A percentile compares a stretch with the other conserved stretches of the same genome.
Evolutionary conservation across 805 yeast species (phyloP).

Genomic region (Saccharomycopsis sp.): DNA sequence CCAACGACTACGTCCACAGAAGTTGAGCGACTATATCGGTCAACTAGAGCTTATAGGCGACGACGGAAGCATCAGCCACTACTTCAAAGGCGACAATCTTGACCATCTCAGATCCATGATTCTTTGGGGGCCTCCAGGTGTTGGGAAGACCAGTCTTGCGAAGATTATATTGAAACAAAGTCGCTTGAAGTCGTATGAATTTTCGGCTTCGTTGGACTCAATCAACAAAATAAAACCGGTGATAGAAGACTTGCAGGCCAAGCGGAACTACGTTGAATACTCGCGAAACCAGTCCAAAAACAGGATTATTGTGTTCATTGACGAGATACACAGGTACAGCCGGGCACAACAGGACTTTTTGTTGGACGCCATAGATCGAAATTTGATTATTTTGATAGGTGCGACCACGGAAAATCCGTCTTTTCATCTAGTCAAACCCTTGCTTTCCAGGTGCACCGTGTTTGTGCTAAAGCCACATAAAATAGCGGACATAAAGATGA

Average conservation of each 20-base stretch:
- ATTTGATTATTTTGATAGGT: slow-evolving; percentile 76
- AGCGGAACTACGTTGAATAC: slow-evolving; percentile 49
- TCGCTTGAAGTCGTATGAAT: slow-evolving; percentile 51
- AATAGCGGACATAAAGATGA: slow-evolving; percentile 40
- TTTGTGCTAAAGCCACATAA: slow-evolving; percentile 57
- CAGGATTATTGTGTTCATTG: slow-evolving; percentile 72
- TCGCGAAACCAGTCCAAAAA: slow-evolving; percentile 39
- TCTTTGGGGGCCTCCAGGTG: slow-evolving; percentile 94
- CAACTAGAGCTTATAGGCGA: slow-evolving; percentile 70
- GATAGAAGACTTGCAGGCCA: slow-evolving; percentile 20
- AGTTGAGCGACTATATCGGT: slow-evolving; percentile 69
- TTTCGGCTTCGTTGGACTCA: slow-evolving; percentile 60
- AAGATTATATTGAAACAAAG: slow-evolving; percentile 35
- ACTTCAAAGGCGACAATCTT: slow-evolving; percentile 44
- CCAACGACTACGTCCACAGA: slow-evolving; percentile 74
- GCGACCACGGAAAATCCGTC: slow-evolving; percentile 98
- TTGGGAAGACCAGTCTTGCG: slow-evolving; percentile 82
- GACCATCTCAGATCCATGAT: slow-evolving; percentile 78
- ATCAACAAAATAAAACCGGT: slow-evolving; percentile 15
- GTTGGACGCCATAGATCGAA: slow-evolving; percentile 77
- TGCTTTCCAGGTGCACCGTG: slow-evolving; percentile 77
- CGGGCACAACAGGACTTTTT: slow-evolving; percentile 84
- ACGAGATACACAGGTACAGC: slow-evolving; percentile 87
- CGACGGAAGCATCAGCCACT: slow-evolving; percentile 53
- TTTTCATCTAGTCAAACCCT: slow-evolving; percentile 72